Base-by-base conservation (phyloP, 2,329 filamentous ascomycete genomes). In the Alternaria burnsii region DNA sequence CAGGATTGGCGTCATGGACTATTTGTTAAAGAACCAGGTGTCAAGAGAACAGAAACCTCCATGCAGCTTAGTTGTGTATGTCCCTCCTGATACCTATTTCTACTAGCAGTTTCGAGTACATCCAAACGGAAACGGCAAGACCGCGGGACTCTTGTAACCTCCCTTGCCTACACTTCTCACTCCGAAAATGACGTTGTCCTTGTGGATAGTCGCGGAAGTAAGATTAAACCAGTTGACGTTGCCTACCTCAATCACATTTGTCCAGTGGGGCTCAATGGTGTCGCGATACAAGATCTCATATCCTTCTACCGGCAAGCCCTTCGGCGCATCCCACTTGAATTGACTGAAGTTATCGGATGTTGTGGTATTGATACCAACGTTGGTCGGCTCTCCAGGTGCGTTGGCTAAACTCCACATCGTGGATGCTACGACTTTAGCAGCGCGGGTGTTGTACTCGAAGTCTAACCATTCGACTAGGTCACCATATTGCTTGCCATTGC, bases 131-230 rank as follows among this genome's bases (percentile, higher is more conserved):
- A 79, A 72, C 12, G 79, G 79, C 56, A 79, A 76, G 18, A 79
- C 78, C 41, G 82, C 81, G 6, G 81, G 81, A 66, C 81, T 82
- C 70, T 78, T 82, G 57, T 79, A 81, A 7, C 82, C 82, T 62
- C 82, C 80, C 58, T 68, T 75, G 0, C 81, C 81, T 6, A 84
- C 81, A 46, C 82, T 79, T 59, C 84, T 73, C 0, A 87, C 77
- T 0, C 85, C 84, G 74, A 87, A 85, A 16, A 84, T 77, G 24
- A 85, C 81, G 69, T 85, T 84, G 61, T 87, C 85, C 73, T 86
- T 86, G 57, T 81, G 82, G 62, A 86, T 69, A 6, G 78, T 68
- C 4, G 86, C 74, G 10, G 77, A 82, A 8, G 77, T 81, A 42
- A 75, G 76, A 3, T 78, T 76, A 1, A 67, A 70, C 66, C 67